Evolutionary conservation across 345 rosid genomes (phyloP), one percentile per base, ranked within the genome.

Genomic region (Salix arbutifolia): DNA sequence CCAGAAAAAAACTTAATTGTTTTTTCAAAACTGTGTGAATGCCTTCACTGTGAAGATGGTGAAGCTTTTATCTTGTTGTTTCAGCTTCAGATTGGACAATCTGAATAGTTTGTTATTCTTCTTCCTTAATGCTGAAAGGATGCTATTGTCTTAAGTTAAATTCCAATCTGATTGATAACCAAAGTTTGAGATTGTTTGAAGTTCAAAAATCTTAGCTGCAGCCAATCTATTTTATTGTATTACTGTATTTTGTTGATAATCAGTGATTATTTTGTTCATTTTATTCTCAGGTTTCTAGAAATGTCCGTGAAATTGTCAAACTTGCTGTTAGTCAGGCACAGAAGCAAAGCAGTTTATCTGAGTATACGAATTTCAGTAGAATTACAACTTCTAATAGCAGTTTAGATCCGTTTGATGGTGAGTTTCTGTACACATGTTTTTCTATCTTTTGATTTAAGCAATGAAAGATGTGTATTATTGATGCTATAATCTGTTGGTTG

Each of bases 321-420:
- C 94, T 89, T 79, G 97, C 94, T 72, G 88, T 90, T 72, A 90
- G 83, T 42, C 96, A 90, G 85, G 94, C 96, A 31, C 91, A 82
- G 83, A 91, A 85, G 82, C 90, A 87, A 81, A 89, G 80, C 80
- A 85, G 74, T 73, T 84, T 91, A 76, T 84, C 93, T 8, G 96
- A 91, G 79, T 79, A 84, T 75, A 95, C 99, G 73, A 79, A 78
- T 70, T 95, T 93, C 80, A 90, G 77, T 84, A 87, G 99, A 80
- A 90, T 95, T 76, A 83, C 79, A 75, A 78, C 87, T 74, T 85
- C 93, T 69, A 80, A 84, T 72, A 91, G 89, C 76, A 83, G 86
- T 85, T 81, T 88, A 73, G 97, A 95, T 88, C 97, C 94, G 67
- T 90, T 93, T 84, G 92, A 91, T 35, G 99, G 99, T 93, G 67